Evolutionary conservation across 1,139 yeast species (phyloP).

Genomic region (Pichia sp.): DNA sequence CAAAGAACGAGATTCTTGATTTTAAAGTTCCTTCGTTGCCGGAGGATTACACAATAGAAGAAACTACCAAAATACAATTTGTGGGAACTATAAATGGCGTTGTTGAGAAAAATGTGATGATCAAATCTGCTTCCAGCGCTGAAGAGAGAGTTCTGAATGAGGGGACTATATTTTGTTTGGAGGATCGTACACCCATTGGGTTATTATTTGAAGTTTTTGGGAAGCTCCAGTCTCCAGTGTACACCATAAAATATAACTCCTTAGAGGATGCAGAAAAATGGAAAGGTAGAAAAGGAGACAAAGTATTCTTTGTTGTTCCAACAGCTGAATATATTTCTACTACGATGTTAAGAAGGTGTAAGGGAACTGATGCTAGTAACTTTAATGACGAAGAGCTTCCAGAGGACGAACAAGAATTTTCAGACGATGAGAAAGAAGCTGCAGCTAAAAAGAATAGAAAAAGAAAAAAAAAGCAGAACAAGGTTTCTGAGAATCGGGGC

Average conservation of each 20-base stretch:
- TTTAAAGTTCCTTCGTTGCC: slow-evolving; percentile 68
- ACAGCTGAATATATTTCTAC: slow-evolving; percentile 76
- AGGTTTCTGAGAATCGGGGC: not conserved
- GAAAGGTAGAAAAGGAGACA: slow-evolving; percentile 43
- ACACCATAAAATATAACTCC: slow-evolving; percentile 61
- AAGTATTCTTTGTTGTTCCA: slow-evolving; percentile 72
- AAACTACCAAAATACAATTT: slow-evolving; percentile 57
- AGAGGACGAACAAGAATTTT: slow-evolving; percentile 86
- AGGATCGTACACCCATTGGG: slow-evolving; percentile 69
- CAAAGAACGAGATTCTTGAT: slow-evolving; percentile 69
- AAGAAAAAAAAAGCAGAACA: slow-evolving; percentile 33
- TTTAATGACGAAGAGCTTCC: slow-evolving; percentile 93
- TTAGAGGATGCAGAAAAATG: slow-evolving; percentile 44
- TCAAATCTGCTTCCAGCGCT: slow-evolving; percentile 73
- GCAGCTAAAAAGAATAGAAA: slow-evolving; percentile 55
- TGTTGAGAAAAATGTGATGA: slow-evolving; percentile 65
- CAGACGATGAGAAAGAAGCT: slow-evolving; percentile 84
- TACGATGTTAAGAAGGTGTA: slow-evolving; percentile 55
- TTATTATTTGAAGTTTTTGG: slow-evolving; percentile 88
- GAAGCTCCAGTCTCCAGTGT: slow-evolving; percentile 74
- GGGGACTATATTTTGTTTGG: slow-evolving; percentile 71
- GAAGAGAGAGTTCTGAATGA: slow-evolving; percentile 80
- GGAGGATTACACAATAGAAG: slow-evolving; percentile 51
- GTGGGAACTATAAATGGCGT: slow-evolving; percentile 67
- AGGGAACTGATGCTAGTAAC: slow-evolving; percentile 93